Conservation (phyloP, 1,284 basidiomycete genomes). For the Sanghuangporus weigelae region DNA sequence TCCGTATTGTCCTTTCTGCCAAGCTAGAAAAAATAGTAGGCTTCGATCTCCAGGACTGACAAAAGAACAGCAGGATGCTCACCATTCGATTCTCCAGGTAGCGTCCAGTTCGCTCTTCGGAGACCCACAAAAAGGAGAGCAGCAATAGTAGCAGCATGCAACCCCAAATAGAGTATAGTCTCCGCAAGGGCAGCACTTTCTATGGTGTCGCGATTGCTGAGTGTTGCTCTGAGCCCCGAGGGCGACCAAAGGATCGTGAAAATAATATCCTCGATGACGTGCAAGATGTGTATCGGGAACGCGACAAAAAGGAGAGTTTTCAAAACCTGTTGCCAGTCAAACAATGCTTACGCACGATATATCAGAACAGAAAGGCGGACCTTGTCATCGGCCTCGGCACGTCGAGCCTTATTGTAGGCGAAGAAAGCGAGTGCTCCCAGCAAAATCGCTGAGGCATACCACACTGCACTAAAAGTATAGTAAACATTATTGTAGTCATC, state of each 20-base stretch:
- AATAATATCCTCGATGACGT: not conserved
- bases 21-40: not conserved
- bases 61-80: not conserved
- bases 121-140: not conserved
- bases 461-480: slow-evolving; percentile 3
- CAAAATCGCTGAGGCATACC: not conserved
- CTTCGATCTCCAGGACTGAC: not conserved
- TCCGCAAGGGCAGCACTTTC: not conserved
- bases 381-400: not conserved
- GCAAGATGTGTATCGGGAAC: not conserved
- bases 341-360: not conserved
- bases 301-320: not conserved
- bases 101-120: not conserved
- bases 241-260: slow-evolving; percentile 5
- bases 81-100: not conserved
- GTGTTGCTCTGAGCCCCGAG: not conserved
- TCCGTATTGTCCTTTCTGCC: not conserved
- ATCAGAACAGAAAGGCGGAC: not conserved
- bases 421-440: not conserved
- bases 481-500: not conserved
- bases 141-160: not conserved
- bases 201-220: not conserved
- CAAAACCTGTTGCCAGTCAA: not conserved
- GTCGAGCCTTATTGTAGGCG: not conserved
- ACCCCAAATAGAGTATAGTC: not conserved